phyloP scores from a whole-genome alignment of 805 yeast genomes.

The Ogataea ramenticola region DNA sequence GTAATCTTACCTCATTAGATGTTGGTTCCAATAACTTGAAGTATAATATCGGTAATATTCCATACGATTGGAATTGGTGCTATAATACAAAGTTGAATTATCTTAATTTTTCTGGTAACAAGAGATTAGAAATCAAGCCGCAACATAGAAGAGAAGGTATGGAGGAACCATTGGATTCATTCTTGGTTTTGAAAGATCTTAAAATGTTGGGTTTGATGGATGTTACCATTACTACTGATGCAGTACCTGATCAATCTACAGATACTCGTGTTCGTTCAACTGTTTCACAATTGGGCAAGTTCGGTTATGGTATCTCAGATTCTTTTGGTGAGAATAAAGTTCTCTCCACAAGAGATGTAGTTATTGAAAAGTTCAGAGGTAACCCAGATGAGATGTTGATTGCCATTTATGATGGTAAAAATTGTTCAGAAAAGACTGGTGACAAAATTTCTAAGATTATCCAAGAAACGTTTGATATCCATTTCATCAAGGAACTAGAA shows the following conservation, averaged over 20 bases:
- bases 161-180: conserved; percentile 62
- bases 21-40: conserved; percentile 86
- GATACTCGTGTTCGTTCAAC: conserved; percentile 86
- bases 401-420: conserved; percentile 81
- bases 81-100: conserved; percentile 69
- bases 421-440: conserved; percentile 46
- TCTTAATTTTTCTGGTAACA: conserved; percentile 88
- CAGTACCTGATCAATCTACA: conserved; percentile 81
- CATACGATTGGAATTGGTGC: conserved; percentile 98
- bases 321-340: conserved; percentile 59
- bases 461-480: conserved; percentile 62
- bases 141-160: conserved; percentile 47
- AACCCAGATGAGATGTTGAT: conserved; percentile 73
- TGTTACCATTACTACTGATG: conserved; percentile 82
- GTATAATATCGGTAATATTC: conserved; percentile 89
- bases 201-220: conserved; percentile 85
- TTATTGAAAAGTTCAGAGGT: conserved; percentile 82
- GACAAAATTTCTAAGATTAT: conserved; percentile 65
- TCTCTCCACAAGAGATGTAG: conserved; percentile 75
- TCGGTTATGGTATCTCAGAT: conserved; percentile 91
- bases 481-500: conserved; percentile 61
- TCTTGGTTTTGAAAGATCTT: conserved; percentile 54
- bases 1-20: conserved; percentile 64
- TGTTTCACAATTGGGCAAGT: conserved; percentile 65
- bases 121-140: conserved; percentile 81